Percentiles rank a stretch among this genome's conserved stretches.
Conservation (phyloP, 2,329 filamentous ascomycete genomes). For the Monosporascus sp. region DNA sequence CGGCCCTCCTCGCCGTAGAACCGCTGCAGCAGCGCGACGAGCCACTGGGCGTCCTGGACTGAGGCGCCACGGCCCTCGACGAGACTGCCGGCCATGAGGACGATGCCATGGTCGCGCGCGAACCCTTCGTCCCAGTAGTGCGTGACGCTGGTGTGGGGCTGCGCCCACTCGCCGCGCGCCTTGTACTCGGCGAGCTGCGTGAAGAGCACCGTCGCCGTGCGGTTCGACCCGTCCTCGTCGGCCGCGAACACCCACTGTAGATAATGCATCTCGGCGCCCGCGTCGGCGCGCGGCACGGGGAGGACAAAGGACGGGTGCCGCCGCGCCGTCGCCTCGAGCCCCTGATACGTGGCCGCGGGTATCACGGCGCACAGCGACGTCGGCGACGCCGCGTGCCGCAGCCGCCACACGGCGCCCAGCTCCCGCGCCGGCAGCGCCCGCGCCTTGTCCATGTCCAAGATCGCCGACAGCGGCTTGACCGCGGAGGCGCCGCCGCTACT, state of each 20-base stretch:
- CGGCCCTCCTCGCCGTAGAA: conserved; percentile 66
- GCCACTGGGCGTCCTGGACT: conserved; percentile 78
- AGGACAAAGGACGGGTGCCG: conserved; percentile 84
- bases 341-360: conserved; percentile 64
- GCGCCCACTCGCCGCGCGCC: conserved; percentile 78
- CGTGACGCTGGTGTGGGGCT: conserved; percentile 89
- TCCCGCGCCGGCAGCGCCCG: conserved; percentile 70
- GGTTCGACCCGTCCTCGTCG: conserved; percentile 34
- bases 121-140: conserved; percentile 72
- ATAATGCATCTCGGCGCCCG: conserved; percentile 89
- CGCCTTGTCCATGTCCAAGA: conserved; percentile 75
- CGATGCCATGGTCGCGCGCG: conserved; percentile 65
- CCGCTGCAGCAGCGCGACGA: conserved; percentile 88
- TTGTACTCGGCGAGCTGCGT: conserved; percentile 94
- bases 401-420: conserved; percentile 83
- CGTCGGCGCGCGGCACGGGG: conserved; percentile 64
- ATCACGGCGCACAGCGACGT: conserved; percentile 81
- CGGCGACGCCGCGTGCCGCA: conserved; percentile 70
- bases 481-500: background rate
- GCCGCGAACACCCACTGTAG: conserved; percentile 89
- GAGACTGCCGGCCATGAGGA: conserved; percentile 81
- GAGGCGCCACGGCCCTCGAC: conserved; percentile 70
- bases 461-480: conserved; percentile 44
- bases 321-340: conserved; percentile 67
- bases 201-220: conserved; percentile 76